Evolutionary conservation across 768 basidiomycete genomes (phyloP).

Genomic region (Mycena floridula): DNA sequence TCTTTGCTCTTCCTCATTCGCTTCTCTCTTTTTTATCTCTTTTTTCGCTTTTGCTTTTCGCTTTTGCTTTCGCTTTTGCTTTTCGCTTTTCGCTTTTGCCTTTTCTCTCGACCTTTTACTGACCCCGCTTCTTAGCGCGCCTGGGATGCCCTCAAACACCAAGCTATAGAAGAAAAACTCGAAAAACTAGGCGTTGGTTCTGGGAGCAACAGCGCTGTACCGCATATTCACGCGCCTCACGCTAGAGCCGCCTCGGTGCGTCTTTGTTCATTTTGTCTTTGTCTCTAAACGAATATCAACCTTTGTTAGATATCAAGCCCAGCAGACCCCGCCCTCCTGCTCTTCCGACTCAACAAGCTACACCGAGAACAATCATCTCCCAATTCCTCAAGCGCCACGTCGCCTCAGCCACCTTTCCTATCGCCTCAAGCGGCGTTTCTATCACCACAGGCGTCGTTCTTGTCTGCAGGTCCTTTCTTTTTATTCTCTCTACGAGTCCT

Average conservation of each 20-base stretch:
- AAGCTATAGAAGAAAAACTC: constrained; percentile 74
- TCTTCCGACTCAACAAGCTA: constrained; percentile 80
- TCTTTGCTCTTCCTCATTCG: too few relatives aligned
- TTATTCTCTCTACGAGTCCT: too few relatives aligned
- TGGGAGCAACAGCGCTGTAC: constrained; percentile 41
- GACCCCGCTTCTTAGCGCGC: constrained; percentile 38
- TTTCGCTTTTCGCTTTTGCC: constrained; percentile 7
- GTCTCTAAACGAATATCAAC: background rate
- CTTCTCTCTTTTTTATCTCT: background rate
- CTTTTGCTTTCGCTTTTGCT: constrained; percentile 2
- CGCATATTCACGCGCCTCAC: constrained; percentile 68
- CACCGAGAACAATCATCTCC: constrained; percentile 61
- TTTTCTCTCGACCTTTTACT: constrained; percentile 8
- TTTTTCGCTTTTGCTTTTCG: background rate
- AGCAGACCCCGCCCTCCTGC: constrained; percentile 75
- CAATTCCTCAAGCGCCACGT: constrained; percentile 49
- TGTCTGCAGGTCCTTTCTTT: constrained; percentile 12
- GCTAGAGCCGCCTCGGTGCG: constrained; percentile 79
- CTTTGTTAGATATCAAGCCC: constrained; percentile 76
- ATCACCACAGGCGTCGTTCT: constrained; percentile 3
- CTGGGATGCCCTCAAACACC: constrained; percentile 70
- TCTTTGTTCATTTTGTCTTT: constrained; percentile 22
- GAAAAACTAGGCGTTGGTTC: constrained; percentile 68
- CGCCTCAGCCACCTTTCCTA: constrained; percentile 54
- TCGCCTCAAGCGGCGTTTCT: too few relatives aligned